These are phyloP conservation scores for Naganishia albida DNA, from an alignment of 1,284 basidiomycete species.

Conservation along the genomic window DNA sequence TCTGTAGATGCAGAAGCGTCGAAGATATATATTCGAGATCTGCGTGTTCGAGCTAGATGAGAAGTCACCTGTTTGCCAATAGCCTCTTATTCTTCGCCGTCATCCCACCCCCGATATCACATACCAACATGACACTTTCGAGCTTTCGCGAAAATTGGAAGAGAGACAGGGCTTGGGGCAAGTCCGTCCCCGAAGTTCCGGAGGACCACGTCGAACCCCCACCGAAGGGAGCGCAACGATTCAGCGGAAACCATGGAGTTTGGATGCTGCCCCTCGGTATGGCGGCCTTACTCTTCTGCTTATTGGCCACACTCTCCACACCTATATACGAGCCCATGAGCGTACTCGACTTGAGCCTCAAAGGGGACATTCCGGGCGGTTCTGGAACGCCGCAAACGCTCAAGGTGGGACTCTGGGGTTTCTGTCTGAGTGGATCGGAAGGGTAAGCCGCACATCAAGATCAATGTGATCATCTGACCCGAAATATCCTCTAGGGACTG, in stretches of 20 bases:
- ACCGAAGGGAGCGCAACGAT: not conserved
- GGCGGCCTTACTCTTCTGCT: constrained; percentile 1
- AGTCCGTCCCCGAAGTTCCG: constrained; percentile 10
- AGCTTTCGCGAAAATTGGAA: constrained; percentile 6
- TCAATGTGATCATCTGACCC: not conserved
- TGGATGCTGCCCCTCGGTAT: constrained; percentile 18
- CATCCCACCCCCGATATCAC: no score
- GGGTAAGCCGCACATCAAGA: not conserved
- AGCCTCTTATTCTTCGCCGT: no score
- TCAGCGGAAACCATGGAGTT: constrained; percentile 15
- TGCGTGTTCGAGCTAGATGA: no score
- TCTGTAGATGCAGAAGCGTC: no score
- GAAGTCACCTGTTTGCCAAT: no score
- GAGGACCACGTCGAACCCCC: constrained; percentile 4
- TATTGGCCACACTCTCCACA: constrained; percentile 13
- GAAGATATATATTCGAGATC: no score
- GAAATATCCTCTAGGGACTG: not conserved
- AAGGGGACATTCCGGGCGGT: constrained; percentile 4
- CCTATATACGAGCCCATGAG: constrained; percentile 3
- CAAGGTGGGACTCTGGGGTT: constrained; percentile 11
- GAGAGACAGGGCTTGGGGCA: constrained; percentile 1
- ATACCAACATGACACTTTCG: constrained; percentile 1
- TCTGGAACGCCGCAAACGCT: constrained; percentile 8
- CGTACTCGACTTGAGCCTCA: constrained; percentile 2
- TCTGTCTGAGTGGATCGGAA: constrained; percentile 9